Base-by-base conservation (phyloP, 106 monocot genomes). In the Triglochin maritima region DNA sequence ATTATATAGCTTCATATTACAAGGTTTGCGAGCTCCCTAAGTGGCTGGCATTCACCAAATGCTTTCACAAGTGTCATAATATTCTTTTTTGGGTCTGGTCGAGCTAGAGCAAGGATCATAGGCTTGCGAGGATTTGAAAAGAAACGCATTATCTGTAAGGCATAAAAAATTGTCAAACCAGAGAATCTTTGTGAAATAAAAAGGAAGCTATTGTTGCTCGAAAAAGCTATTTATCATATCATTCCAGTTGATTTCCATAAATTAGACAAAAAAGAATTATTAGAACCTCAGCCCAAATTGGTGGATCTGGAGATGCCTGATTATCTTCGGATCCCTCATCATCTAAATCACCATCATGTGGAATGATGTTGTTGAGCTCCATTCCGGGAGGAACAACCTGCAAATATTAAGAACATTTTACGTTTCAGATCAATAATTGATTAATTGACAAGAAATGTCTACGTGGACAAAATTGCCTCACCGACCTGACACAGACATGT, bases 51-150 rank as follows among this genome's bases (percentile, higher is more conserved):
- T 88, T 90, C 90, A 74, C 96, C 96, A 80, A 96, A 96, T 64
- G 96, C 96, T 66, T 88, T 96, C 62, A 96, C 90, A 47, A 96
- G 83, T 9, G 90, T 91, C 50, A 81, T 69, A 62, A 96, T 86
- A 47, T 91, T 96, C 84, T 96, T 96, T 71, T 96, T 96, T 15
- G 96, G 96, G 63, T 96, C 96, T 58, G 96, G 84, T 42, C 96
- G 79, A 77, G 96, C 90, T 74, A 96, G 83, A 67, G 96, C 96
- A 69, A 96, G 90, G 65, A 96, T 91, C 90, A 96, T 96, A 59
- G 96, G 96, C 57, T 96, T 96, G 16, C 88, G 82, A 47, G 96
- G 96, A 49, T 96, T 96, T 50, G 90, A 79, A 76, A 96, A 91
- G 79, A 96, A 96, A 10, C 90, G 77, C 96, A 96, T 96, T 73